Evolutionary conservation across 2,329 filamentous ascomycete species (phyloP).

Genomic region (Plenodomus biglobosus): DNA sequence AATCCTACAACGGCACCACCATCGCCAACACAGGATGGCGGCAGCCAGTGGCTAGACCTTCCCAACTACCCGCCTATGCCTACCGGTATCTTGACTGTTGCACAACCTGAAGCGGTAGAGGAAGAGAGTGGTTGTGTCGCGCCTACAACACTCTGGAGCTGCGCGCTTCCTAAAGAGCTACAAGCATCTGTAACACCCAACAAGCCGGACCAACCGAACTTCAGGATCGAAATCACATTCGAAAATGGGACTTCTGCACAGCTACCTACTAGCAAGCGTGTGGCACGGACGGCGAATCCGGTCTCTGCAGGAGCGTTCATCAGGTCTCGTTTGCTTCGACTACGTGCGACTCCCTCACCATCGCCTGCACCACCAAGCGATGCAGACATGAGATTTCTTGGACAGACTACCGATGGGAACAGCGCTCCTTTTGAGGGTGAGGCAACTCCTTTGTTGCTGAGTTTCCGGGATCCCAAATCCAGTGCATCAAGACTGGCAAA

Average conservation of each 20-base stretch:
- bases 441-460: conserved; percentile 85
- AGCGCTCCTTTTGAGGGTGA: conserved; percentile 75
- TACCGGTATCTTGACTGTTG: conserved; percentile 77
- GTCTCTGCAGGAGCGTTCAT: conserved; percentile 43
- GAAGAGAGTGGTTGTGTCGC: conserved; percentile 70
- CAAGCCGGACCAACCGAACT: conserved; percentile 70
- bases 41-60: conserved; percentile 70
- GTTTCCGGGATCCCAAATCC: conserved; percentile 56
- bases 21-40: conserved; percentile 17
- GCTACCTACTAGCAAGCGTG: conserved; percentile 7
- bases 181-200: conserved; percentile 66
- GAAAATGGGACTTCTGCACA: conserved; percentile 53
- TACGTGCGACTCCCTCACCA: conserved; percentile 45
- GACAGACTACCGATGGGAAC: conserved; percentile 80
- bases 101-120: conserved; percentile 67
- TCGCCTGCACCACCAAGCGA: conserved; percentile 61
- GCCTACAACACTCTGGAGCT: conserved; percentile 80
- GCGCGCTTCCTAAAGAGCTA: conserved; percentile 76
- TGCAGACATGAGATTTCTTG: conserved; percentile 76
- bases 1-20: conserved; percentile 23
- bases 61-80: conserved; percentile 86
- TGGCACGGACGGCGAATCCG: conserved; percentile 64
- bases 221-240: conserved; percentile 73
- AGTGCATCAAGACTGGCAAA: conserved; percentile 38
- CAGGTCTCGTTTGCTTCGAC: conserved; percentile 30